Conservation (phyloP, 1,284 basidiomycete species). For the Ustilago curta region DNA sequence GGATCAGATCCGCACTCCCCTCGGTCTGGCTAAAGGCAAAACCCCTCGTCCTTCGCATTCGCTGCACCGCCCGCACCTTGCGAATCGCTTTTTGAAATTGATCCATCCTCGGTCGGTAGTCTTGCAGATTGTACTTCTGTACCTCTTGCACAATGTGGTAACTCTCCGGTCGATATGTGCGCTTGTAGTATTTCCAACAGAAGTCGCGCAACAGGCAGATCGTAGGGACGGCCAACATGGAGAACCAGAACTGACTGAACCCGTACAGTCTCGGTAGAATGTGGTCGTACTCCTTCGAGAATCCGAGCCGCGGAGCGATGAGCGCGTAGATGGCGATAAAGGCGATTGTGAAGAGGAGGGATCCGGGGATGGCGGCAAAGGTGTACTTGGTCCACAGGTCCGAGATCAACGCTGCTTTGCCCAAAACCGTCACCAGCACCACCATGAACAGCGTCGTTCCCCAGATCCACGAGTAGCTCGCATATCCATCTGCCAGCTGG, state of each 20-base stretch:
- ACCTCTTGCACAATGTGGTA: conserved; percentile 98
- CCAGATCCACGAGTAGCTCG: conserved; percentile 97
- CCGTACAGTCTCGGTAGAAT: conserved; percentile 90
- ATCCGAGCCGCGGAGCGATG: conserved; percentile 83
- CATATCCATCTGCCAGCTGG: conserved; percentile 78
- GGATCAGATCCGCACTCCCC: conserved; percentile 64
- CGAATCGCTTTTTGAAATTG: conserved; percentile 75
- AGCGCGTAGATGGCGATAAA: conserved; percentile 91
- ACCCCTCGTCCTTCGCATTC: conserved; percentile 65
- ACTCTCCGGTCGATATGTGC: conserved; percentile 88
- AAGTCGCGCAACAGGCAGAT: conserved; percentile 86
- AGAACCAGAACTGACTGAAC: conserved; percentile 88
- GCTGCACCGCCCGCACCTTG: conserved; percentile 67
- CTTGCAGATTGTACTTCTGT: conserved; percentile 92
- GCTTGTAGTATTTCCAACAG: conserved; percentile 69
- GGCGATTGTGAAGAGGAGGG: conserved; percentile 92
- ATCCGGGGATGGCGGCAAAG: conserved; percentile 85
- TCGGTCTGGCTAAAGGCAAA: conserved; percentile 68
- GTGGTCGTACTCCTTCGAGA: conserved; percentile 80
- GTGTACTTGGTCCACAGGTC: conserved; percentile 99
- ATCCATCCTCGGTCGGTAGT: conserved; percentile 95
- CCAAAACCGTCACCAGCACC: conserved; percentile 92
- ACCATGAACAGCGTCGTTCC: conserved; percentile 93
- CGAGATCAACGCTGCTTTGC: conserved; percentile 95
- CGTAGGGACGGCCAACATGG: conserved; percentile 86